Evolutionary conservation across 192 early-diverging fungal species (phyloP).

Genomic region (Pilobolus umbonatus): DNA sequence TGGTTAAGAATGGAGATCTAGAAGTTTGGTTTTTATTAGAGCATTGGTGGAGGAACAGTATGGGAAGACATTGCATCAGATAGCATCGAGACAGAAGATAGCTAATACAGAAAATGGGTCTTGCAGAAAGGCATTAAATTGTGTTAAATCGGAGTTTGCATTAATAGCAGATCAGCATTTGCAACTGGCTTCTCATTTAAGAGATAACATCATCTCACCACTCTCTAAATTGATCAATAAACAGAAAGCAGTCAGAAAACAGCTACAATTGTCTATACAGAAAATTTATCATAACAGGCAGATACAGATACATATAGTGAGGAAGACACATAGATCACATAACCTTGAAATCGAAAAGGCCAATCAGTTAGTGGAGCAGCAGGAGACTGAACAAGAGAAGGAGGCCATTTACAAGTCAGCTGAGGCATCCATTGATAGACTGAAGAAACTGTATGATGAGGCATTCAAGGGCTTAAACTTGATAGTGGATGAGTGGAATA

Average conservation of each 20-base stretch:
- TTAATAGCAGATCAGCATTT: not conserved
- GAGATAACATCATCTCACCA: slow-evolving; percentile 1
- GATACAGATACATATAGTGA: slow-evolving; percentile 4
- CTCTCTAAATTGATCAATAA: slow-evolving; percentile 1
- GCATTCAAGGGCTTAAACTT: not conserved
- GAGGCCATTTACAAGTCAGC: not conserved
- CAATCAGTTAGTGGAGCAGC: slow-evolving; percentile 4
- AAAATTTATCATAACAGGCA: slow-evolving; percentile 3
- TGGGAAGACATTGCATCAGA: slow-evolving; percentile 7
- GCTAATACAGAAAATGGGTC: slow-evolving; percentile 5
- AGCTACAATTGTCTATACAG: slow-evolving; percentile 6
- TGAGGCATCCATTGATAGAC: not conserved
- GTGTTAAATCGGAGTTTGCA: slow-evolving; percentile 1
- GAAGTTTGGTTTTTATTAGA: not conserved
- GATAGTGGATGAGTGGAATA: slow-evolving; percentile 11
- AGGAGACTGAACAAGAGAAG: slow-evolving; percentile 5
- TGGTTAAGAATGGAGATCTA: not conserved
- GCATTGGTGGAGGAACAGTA: slow-evolving; percentile 13
- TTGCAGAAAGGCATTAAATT: not conserved
- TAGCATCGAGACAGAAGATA: slow-evolving; percentile 2
- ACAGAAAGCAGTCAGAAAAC: slow-evolving; percentile 1
- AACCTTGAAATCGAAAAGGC: slow-evolving; percentile 1
- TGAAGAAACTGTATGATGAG: slow-evolving; percentile 16
- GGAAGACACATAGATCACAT: slow-evolving; percentile 1
- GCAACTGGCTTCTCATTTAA: not conserved